A percentile compares a stretch with the other conserved stretches of the same genome.
These are phyloP conservation scores for Parasarocladium wereldwijsianum DNA, from an alignment of 2,329 filamentous ascomycete genomes.

Conservation along the genomic window DNA sequence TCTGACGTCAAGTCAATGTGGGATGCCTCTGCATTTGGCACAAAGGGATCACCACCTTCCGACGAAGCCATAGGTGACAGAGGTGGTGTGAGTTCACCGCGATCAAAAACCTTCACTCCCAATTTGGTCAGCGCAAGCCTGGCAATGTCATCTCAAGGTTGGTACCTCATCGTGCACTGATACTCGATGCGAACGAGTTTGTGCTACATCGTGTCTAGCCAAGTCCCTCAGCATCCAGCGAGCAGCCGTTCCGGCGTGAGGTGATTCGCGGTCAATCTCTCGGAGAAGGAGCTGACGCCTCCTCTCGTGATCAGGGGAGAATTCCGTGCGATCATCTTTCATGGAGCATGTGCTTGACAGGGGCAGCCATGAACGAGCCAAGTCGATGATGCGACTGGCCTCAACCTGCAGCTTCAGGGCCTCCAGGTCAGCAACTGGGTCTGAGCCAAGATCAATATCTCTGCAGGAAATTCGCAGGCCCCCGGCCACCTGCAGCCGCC, in stretches of 20 bases:
- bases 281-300: slow-evolving; percentile 11
- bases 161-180: too few species aligned
- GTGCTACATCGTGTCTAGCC: too few species aligned
- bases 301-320: slow-evolving; percentile 10
- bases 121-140: background rate
- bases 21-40: slow-evolving; percentile 9
- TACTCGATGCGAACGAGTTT: too few species aligned
- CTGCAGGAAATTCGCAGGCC: too few species aligned
- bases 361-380: slow-evolving; percentile 16
- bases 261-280: slow-evolving; percentile 15
- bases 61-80: slow-evolving; percentile 12
- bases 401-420: slow-evolving; percentile 10
- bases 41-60: slow-evolving; percentile 8
- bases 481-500: slow-evolving; percentile 9
- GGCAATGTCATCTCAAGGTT: too few species aligned
- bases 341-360: slow-evolving; percentile 9
- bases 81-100: slow-evolving; percentile 12
- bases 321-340: slow-evolving; percentile 14
- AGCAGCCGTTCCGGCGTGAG: too few species aligned
- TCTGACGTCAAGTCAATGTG: slow-evolving; percentile 16
- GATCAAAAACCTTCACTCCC: slow-evolving; percentile 3
- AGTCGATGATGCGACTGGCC: slow-evolving; percentile 8
- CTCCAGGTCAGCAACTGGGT: slow-evolving; percentile 10
- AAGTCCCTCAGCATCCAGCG: too few species aligned
- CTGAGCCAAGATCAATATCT: slow-evolving; percentile 11